Percentiles rank a stretch among this genome's conserved stretches.
phyloP scores from a whole-genome alignment of 305 asterid genomes.

The Fraxinus paxiana region DNA sequence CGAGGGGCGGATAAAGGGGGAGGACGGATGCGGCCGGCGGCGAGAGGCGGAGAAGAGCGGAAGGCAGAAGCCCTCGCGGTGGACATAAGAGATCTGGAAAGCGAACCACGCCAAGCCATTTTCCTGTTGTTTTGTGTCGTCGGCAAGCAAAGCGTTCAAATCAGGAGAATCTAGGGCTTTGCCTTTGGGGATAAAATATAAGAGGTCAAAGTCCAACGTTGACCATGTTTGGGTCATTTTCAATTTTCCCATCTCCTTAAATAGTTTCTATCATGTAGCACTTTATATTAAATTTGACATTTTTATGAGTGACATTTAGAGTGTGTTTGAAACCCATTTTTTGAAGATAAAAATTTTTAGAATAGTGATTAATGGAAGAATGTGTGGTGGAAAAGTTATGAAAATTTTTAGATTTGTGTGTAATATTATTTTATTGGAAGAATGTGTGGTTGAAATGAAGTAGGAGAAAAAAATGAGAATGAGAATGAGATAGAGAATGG shows the following conservation, averaged over 20 bases:
- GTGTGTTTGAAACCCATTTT: no score
- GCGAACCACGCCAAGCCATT: conserved; percentile 89
- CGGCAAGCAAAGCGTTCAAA: conserved; percentile 6
- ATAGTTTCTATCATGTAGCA: not conserved
- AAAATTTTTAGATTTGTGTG: no score
- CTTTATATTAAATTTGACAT: no score
- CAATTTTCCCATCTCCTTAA: not conserved
- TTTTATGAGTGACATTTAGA: no score
- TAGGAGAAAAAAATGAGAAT: no score
- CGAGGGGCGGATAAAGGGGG: conserved; percentile 56
- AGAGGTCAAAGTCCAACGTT: not conserved
- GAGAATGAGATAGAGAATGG: no score
- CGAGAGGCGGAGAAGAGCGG: conserved; percentile 57
- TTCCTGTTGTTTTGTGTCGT: conserved; percentile 12
- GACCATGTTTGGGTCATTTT: not conserved
- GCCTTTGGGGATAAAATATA: conserved; percentile 17
- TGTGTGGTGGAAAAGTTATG: no score
- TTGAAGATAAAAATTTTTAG: no score
- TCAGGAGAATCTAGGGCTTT: conserved; percentile 24
- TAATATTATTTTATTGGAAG: no score
- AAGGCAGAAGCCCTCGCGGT: conserved; percentile 62
- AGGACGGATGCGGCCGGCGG: conserved; percentile 43
- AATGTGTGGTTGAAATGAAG: no score
- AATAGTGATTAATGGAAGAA: no score
- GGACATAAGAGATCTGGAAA: conserved; percentile 67